Conservation (phyloP, 2,329 filamentous ascomycete genomes). For the Diaporthe eres region DNA sequence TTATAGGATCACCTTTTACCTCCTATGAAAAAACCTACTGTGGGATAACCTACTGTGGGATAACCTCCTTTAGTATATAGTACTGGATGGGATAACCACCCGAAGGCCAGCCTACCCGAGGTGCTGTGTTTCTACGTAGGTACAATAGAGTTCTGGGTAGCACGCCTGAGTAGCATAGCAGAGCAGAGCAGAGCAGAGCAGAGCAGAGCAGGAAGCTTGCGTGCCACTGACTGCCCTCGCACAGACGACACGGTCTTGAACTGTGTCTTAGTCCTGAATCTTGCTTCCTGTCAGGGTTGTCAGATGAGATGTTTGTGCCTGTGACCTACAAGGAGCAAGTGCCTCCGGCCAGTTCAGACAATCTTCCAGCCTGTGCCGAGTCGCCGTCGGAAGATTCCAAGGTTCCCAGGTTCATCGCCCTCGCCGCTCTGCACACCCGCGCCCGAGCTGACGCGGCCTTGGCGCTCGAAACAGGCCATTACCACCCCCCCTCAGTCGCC, state of each 20-base stretch:
- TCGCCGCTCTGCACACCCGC: background rate
- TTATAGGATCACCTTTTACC: no score
- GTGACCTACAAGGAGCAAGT: background rate
- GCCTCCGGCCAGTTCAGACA: background rate
- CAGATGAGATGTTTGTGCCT: background rate
- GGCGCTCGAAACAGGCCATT: conserved; percentile 26
- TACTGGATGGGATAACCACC: background rate
- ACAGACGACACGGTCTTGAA: conserved; percentile 1
- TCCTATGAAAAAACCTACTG: no score
- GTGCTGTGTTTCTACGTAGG: background rate
- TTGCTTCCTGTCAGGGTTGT: background rate
- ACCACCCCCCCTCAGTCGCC: conserved; percentile 16
- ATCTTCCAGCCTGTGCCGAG: conserved; percentile 1
- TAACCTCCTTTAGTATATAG: background rate
- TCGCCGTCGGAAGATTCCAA: background rate
- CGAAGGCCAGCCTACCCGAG: background rate
- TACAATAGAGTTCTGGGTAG: background rate
- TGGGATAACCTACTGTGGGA: background rate
- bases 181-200: background rate
- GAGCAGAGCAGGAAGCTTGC: background rate
- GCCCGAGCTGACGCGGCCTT: conserved; percentile 36
- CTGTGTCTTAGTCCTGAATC: background rate
- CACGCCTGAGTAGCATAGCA: no score
- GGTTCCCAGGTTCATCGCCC: background rate
- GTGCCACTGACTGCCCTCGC: background rate